Evolutionary conservation across 2,329 filamentous ascomycete genomes (phyloP).

Genomic region (Scedosporium minutisporum): DNA sequence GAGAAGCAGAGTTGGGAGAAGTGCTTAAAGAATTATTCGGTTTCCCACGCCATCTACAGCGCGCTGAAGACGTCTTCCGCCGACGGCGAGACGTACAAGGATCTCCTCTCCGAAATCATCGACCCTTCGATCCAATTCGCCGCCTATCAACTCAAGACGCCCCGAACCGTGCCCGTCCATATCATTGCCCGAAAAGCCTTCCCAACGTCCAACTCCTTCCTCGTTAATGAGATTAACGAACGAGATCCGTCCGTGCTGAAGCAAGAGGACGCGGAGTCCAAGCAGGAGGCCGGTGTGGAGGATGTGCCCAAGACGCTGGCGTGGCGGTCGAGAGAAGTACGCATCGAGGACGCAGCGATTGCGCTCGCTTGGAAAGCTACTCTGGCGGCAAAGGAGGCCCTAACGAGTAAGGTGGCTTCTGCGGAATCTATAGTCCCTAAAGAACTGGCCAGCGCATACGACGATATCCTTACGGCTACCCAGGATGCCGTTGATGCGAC

Average conservation of each 20-base stretch:
- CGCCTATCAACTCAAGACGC: constrained; percentile 82
- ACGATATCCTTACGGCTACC: constrained; percentile 78
- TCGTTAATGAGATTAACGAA: constrained; percentile 60
- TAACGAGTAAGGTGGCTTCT: constrained; percentile 38
- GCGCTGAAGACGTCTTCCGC: constrained; percentile 53
- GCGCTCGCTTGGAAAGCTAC: constrained; percentile 72
- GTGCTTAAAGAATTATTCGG: constrained; percentile 67
- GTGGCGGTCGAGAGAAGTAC: constrained; percentile 79
- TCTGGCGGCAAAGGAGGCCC: constrained; percentile 37
- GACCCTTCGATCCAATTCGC: constrained; percentile 93
- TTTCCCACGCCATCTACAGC: constrained; percentile 73
- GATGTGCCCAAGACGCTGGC: constrained; percentile 64
- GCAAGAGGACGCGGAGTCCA: constrained; percentile 30
- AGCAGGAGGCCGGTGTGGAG: constrained; percentile 36
- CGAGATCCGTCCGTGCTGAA: constrained; percentile 60
- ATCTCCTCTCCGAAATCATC: constrained; percentile 74
- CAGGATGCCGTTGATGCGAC: constrained; percentile 93
- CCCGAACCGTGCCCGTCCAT: constrained; percentile 72
- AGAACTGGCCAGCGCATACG: constrained; percentile 78
- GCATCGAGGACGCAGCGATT: constrained; percentile 87
- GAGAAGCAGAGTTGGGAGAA: constrained; percentile 81
- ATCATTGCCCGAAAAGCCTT: constrained; percentile 74
- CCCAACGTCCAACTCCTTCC: constrained; percentile 48
- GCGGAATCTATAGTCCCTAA: constrained; percentile 36
- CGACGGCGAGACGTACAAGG: constrained; percentile 73